phyloP scores from a whole-genome alignment of 129 eudicot species.

The Cynara cardunculus region DNA sequence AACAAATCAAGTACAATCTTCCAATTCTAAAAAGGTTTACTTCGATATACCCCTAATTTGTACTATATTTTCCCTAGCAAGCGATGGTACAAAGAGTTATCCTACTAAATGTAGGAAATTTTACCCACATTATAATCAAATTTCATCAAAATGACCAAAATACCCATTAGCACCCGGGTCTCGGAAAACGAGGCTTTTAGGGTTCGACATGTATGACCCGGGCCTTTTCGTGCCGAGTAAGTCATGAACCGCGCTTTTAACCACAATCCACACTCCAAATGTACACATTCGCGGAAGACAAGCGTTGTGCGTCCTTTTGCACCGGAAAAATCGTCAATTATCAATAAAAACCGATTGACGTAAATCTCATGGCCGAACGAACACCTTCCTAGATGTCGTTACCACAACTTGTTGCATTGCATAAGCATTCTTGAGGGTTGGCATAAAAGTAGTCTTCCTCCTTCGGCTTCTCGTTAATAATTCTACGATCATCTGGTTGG shows the following conservation, averaged over 20 bases:
- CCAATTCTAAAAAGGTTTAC: neutral
- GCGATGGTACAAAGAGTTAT: neutral
- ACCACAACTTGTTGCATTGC: conserved; percentile 3
- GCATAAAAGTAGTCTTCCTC: conserved; percentile 98
- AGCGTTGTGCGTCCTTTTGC: neutral
- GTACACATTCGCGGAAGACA: neutral
- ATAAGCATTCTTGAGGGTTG: conserved; percentile 90
- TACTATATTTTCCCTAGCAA: neutral
- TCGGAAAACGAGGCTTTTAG: neutral
- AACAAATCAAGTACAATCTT: neutral
- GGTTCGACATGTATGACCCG: neutral
- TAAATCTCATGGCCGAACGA: neutral
- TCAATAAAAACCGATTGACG: neutral
- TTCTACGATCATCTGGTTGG: conserved; percentile 52
- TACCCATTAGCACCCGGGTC: neutral
- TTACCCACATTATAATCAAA: neutral
- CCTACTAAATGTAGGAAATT: neutral
- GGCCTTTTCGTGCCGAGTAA: neutral
- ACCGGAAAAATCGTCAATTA: neutral
- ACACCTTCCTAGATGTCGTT: neutral
- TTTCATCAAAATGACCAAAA: neutral
- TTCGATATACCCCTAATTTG: neutral
- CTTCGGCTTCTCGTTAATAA: conserved; percentile 68
- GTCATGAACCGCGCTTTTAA: neutral
- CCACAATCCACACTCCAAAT: neutral